Evolutionary conservation across 2,329 filamentous ascomycete genomes (phyloP), one percentile per base, ranked within the genome.

Genomic region (Colletotrichum tropicicola): DNA sequence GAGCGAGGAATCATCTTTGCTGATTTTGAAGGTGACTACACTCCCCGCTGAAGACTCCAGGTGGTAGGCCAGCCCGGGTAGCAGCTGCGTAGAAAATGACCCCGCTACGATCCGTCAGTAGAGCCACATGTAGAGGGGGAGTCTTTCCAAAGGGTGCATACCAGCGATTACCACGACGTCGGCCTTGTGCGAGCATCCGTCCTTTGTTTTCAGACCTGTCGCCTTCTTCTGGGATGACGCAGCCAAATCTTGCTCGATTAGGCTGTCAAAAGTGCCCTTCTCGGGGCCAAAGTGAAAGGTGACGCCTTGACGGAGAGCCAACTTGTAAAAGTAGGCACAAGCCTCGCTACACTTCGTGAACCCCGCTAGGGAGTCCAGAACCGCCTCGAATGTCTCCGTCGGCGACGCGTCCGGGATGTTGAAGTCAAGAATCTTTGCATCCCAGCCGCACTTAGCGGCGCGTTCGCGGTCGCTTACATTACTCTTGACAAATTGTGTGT

Each of bases 161-260:
- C 73, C 73, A 15, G 80, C 80, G 32, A 83, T 67, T 41, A 83
- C 73, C 4, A 73, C 74, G 8, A 80, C 47, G 1, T 61, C 69
- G 0, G 80, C 77, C 1, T 17, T 6, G 56, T 82, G 77, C 0
- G 55, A 41, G 32, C 68, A 68, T 0, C 75, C 78, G 65, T 84
- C 78, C 0, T 65, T 69, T 0, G 80, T 83, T 6, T 67, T 67
- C 23, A 84, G 75, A 0, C 83, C 81, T 6, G 72, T 69, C 0
- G 80, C 71, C 5, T 71, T 45, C 59, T 61, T 73, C 62, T 10
- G 39, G 39, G 30, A 67, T 47, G 17, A 35, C 8, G 3, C 17
- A 6, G 37, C 51, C 43, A 1, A n/a, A 9, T 0, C 27, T n/a
- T 39, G 66, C 43, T 72, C 68, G 6, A 72, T 37, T n/a, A 75